A percentile compares a stretch with the other conserved stretches of the same genome.
Evolutionary conservation across 768 basidiomycete species (phyloP).

Genomic region (Multifurca ochricompacta): DNA sequence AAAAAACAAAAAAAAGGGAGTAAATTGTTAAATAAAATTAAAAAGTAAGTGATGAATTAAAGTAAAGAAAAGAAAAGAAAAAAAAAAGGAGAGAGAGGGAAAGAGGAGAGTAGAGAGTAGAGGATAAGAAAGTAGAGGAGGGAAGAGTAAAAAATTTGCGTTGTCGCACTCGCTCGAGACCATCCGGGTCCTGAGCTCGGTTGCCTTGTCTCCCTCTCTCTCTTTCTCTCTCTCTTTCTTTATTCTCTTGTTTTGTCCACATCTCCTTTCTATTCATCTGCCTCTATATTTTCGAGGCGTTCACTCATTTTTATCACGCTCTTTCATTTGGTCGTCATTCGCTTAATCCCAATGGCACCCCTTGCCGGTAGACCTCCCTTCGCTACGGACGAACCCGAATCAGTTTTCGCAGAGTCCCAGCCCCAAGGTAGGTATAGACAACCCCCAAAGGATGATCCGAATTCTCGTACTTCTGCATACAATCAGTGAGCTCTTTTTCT

Average conservation of each 20-base stretch:
- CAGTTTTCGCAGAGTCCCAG: conserved; percentile 43
- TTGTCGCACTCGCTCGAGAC: too few species aligned
- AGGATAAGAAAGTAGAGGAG: too few species aligned
- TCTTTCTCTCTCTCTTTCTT: too few species aligned
- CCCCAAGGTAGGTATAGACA: conserved; percentile 36
- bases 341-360: conserved; percentile 29
- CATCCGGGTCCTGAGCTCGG: neutral
- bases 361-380: conserved; percentile 58
- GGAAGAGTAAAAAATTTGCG: too few species aligned
- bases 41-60: too few species aligned
- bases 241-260: too few species aligned
- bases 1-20: too few species aligned
- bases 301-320: conserved; percentile 12
- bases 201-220: neutral
- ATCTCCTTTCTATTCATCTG: neutral
- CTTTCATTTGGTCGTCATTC: neutral
- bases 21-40: too few species aligned
- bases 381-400: conserved; percentile 62
- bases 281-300: neutral
- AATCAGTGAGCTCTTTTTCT: conserved; percentile 46
- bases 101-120: too few species aligned
- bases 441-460: conserved; percentile 37
- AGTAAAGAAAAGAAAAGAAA: too few species aligned
- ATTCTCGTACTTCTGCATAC: conserved; percentile 54
- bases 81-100: too few species aligned